Evolutionary conservation across 441 rosid species (phyloP).

Genomic region (Erysimum cheiri): DNA sequence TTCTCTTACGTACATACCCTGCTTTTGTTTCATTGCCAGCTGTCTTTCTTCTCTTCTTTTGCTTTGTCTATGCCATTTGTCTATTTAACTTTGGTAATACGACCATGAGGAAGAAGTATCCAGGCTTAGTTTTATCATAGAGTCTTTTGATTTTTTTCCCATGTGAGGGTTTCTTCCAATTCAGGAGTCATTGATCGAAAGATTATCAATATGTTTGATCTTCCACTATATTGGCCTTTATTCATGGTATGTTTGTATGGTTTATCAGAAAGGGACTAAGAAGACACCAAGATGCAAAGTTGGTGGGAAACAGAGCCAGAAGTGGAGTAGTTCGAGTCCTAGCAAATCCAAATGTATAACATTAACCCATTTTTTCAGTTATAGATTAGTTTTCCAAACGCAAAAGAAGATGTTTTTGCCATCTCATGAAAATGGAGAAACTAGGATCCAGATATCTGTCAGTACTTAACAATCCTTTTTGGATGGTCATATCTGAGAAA

Average conservation of each 20-base stretch:
- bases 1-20: background rate
- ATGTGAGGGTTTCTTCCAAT: background rate
- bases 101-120: background rate
- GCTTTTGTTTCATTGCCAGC: background rate
- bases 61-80: background rate
- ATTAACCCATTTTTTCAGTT: conserved; percentile 39
- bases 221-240: background rate
- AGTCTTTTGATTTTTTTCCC: background rate
- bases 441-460: conserved; percentile 14
- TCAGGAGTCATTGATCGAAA: background rate
- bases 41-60: background rate
- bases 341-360: conserved; percentile 76
- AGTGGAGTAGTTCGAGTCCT: conserved; percentile 63
- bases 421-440: conserved; percentile 28
- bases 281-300: conserved; percentile 44
- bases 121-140: background rate
- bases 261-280: conserved; percentile 44
- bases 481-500: background rate
- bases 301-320: conserved; percentile 50
- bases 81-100: conserved; percentile 5
- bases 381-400: conserved; percentile 23
- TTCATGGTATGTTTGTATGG: background rate
- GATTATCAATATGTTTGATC: background rate
- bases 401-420: conserved; percentile 36
- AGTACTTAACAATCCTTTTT: background rate